A percentile compares a stretch with the other conserved stretches of the same genome.
Conservation (phyloP, 306 rosid genomes). For the Luffa aegyptiaca region DNA sequence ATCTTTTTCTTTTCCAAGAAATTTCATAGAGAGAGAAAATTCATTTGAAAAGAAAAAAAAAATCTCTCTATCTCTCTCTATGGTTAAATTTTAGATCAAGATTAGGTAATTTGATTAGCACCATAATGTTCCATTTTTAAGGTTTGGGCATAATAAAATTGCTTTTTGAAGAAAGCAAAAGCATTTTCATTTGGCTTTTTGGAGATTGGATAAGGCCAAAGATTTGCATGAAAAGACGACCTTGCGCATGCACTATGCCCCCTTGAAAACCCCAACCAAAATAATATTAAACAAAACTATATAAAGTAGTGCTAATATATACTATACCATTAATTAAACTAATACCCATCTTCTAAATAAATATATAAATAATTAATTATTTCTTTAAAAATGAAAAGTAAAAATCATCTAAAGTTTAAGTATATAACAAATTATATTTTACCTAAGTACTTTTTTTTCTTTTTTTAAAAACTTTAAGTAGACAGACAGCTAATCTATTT, state of each 20-base stretch:
- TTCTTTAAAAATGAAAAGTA: too few relatives aligned
- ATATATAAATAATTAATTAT: too few relatives aligned
- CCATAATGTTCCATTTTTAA: not conserved
- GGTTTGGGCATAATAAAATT: not conserved
- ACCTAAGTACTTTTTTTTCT: not conserved
- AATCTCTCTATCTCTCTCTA: not conserved
- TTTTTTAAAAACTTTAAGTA: not conserved
- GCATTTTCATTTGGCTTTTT: not conserved
- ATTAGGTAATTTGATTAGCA: not conserved
- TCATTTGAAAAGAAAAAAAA: too few relatives aligned
- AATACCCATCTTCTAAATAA: not conserved
- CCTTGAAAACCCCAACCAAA: not conserved
- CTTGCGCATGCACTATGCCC: conserved; percentile 4
- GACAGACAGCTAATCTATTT: not conserved
- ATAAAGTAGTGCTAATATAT: not conserved
- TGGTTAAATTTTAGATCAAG: not conserved
- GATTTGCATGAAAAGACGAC: conserved; percentile 9
- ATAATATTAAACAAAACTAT: not conserved
- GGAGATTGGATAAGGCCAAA: conserved; percentile 7
- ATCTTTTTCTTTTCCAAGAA: not conserved
- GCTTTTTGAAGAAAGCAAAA: conserved; percentile 7
- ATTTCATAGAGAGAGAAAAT: not conserved
- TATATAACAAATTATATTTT: not conserved
- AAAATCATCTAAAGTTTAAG: not conserved
- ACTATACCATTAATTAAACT: not conserved